These are phyloP conservation scores for Ophiostoma sp. DNA, from an alignment of 2,329 filamentous ascomycete genomes.

Conservation along the genomic window DNA sequence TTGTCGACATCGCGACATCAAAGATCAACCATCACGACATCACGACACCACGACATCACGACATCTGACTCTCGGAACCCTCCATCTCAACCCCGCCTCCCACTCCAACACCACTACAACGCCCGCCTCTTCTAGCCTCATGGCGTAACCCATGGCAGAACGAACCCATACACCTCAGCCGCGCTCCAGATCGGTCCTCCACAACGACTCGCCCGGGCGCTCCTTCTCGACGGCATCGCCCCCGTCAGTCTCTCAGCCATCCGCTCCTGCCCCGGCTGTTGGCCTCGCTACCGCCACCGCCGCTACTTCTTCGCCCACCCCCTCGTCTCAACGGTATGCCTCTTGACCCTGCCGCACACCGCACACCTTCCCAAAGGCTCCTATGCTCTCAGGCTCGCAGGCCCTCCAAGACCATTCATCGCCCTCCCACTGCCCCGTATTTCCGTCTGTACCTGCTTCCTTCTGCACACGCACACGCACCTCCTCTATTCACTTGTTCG, in stretches of 20 bases:
- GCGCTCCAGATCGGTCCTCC: constrained; percentile 50
- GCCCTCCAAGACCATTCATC: neutral
- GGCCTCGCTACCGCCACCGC: neutral
- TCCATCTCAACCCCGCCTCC: too few species aligned
- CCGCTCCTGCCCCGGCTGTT: neutral
- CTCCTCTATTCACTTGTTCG: neutral
- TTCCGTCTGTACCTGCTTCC: neutral
- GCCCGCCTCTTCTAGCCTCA: constrained; percentile 39
- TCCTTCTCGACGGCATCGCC: constrained; percentile 17
- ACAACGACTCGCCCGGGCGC: constrained; percentile 39
- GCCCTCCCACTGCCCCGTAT: neutral
- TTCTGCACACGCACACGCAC: neutral
- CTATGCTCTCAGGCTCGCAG: neutral
- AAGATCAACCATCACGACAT: too few species aligned
- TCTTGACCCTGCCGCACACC: neutral
- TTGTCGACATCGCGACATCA: neutral
- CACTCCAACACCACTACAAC: too few species aligned
- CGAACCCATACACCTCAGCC: constrained; percentile 47
- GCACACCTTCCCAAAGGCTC: too few species aligned
- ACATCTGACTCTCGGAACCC: neutral
- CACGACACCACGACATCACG: neutral
- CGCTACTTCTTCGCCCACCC: neutral
- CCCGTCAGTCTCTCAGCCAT: neutral
- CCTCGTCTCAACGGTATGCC: neutral
- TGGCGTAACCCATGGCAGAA: constrained; percentile 67